Evolutionary conservation across 805 yeast species (phyloP), one percentile per base, ranked within the genome.

Genomic region (Barnettozyma siamensis): DNA sequence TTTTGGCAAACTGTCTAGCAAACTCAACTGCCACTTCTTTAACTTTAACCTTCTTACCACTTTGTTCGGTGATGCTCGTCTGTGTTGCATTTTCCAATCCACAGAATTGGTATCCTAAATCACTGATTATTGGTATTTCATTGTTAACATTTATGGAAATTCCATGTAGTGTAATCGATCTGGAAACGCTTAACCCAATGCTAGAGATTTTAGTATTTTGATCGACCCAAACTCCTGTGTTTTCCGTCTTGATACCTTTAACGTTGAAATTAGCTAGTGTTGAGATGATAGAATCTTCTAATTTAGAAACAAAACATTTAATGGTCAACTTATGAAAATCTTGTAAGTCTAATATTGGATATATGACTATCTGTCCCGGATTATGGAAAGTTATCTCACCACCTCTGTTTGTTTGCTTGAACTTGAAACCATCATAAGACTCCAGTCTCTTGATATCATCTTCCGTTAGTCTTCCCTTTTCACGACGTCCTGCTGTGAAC

Each of bases 371-470:
- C 62, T 93, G 99, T 0, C 99, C 99, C 1, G 93, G 84, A 0
- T 98, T 98, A 64, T 93, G 99, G 69, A 86, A 93, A 0, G 99
- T 93, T 1, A 93, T 78, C 58, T 93, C 95, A 0, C 99, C 99
- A 13, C 99, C 99, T 46, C 99, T 69, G 40, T 78, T 78, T 0
- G 93, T 75, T 53, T 86, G 91, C n/a, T 80, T 73, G 55, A 78
- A 85, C 24, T 70, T 70, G 13, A 88, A 82, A n/a, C 72, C 72
- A 31, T 67, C n/a, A 10, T 33, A 31, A 44, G 23, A 36, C 54
- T 50, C 57, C 65, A 28, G 47, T 47, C 37, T 46, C 30, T 31
- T 59, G 54, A 51, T 49, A 27, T 42, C 49, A 2, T 46, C 53
- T 5, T 45, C 46, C 1, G 70, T 58, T 0, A 79, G 63, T 26